Evolutionary conservation across 73 alveolate genomes (phyloP).

Genomic region (Halteria grandinella): DNA sequence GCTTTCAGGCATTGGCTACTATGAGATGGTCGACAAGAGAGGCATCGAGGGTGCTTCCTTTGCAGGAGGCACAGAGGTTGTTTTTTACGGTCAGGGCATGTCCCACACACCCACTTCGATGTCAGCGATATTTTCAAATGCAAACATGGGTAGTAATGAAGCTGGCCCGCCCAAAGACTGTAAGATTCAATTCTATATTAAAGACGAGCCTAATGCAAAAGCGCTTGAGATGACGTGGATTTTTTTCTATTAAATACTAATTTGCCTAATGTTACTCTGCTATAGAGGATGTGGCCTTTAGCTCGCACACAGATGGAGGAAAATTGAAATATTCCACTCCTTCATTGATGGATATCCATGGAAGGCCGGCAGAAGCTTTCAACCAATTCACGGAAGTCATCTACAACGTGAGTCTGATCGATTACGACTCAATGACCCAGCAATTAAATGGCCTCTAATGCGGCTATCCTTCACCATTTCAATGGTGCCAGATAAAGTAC

Average conservation of each 20-base stretch:
- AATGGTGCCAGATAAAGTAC: neutral
- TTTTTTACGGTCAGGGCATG: slow-evolving; percentile 23
- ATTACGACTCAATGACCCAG: neutral
- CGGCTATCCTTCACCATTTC: neutral
- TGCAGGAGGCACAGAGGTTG: slow-evolving; percentile 37
- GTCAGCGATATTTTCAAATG: neutral
- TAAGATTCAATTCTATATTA: no score
- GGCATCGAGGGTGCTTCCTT: slow-evolving; percentile 31
- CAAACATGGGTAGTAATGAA: neutral
- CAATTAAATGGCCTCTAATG: neutral
- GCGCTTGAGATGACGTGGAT: no score
- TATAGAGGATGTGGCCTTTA: slow-evolving; percentile 43
- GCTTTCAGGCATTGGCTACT: no score
- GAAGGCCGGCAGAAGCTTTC: neutral
- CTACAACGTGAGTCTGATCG: slow-evolving; percentile 1
- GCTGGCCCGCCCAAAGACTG: neutral
- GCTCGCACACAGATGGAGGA: slow-evolving; percentile 8
- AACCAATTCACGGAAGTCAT: neutral
- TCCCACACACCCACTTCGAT: neutral
- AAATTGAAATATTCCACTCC: slow-evolving; percentile 22
- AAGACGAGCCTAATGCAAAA: no score
- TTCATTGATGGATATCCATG: slow-evolving; percentile 1
- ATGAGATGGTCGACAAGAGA: no score
- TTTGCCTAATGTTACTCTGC: no score
- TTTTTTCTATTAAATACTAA: no score